Evolutionary conservation across 73 alveolate species (phyloP).

Genomic region (Breviolum minutum): DNA sequence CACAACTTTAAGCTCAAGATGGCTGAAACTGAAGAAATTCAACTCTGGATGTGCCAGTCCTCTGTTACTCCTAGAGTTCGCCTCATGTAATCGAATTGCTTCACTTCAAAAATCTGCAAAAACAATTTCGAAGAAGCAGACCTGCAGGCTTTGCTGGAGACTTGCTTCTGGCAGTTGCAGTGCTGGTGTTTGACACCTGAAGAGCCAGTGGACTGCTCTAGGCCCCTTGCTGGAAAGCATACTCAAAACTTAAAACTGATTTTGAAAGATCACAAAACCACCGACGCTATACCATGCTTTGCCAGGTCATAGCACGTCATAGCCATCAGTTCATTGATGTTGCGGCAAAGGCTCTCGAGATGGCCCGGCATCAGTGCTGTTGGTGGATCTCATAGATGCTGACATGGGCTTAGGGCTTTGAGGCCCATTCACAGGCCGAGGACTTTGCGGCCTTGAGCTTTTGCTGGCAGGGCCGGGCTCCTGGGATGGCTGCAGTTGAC

Average conservation of each 20-base stretch:
- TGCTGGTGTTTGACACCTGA: constrained; percentile 3
- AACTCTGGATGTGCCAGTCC: too few species aligned
- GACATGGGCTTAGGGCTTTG: not conserved
- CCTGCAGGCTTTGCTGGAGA: constrained; percentile 57
- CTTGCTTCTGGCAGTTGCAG: constrained; percentile 20
- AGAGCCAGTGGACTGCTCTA: not conserved
- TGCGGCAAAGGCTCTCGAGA: constrained; percentile 22
- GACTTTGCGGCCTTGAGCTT: not conserved
- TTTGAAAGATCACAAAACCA: not conserved
- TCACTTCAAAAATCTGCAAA: too few species aligned
- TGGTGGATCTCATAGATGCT: constrained; percentile 18
- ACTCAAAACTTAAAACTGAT: not conserved
- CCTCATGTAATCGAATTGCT: too few species aligned
- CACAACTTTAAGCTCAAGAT: too few species aligned
- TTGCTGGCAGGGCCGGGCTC: too few species aligned
- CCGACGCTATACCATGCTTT: too few species aligned
- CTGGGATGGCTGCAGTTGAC: too few species aligned
- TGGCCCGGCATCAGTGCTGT: constrained; percentile 43
- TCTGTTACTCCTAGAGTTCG: too few species aligned
- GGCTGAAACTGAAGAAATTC: too few species aligned
- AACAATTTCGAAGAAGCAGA: not conserved
- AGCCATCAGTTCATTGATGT: too few species aligned
- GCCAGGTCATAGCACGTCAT: too few species aligned
- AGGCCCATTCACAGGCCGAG: not conserved
- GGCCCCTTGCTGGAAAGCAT: not conserved